Conservation (phyloP, 352 stramenopile species). For the Phytopythium montanum region DNA sequence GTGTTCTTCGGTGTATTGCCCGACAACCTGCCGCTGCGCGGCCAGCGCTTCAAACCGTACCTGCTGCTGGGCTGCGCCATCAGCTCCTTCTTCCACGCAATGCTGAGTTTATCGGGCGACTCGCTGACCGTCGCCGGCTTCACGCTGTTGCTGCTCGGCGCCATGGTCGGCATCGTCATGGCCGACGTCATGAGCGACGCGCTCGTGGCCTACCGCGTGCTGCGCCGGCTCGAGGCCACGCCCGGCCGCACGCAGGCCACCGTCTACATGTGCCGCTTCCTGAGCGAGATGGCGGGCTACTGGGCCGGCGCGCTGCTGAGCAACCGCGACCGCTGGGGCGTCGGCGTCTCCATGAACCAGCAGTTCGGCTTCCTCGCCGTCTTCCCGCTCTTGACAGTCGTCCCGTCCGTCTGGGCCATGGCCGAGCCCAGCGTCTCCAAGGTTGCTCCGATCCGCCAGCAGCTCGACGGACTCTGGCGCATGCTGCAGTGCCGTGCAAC, state of each 20-base stretch:
- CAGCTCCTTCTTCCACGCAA: conserved; percentile 52
- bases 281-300: conserved; percentile 77
- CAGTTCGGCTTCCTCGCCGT: conserved; percentile 62
- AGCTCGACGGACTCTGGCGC: conserved; percentile 40
- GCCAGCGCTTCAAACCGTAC: conserved; percentile 72
- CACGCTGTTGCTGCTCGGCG: conserved; percentile 59
- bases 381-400: conserved; percentile 47
- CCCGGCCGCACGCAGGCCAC: conserved; percentile 51
- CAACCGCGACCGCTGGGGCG: conserved; percentile 50
- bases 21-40: conserved; percentile 52
- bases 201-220: conserved; percentile 58
- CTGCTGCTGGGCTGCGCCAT: conserved; percentile 59
- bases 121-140: conserved; percentile 55
- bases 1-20: conserved; percentile 70
- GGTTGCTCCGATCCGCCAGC: conserved; percentile 22
- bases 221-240: conserved; percentile 32
- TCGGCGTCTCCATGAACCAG: conserved; percentile 54
- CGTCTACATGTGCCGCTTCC: conserved; percentile 74
- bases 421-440: conserved; percentile 38
- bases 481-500: conserved; percentile 70
- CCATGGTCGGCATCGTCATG: conserved; percentile 76
- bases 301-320: conserved; percentile 62
- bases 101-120: conserved; percentile 33
- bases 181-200: conserved; percentile 81
- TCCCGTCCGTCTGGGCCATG: conserved; percentile 53